Evolutionary conservation across 2,329 filamentous ascomycete genomes (phyloP).

Genomic region (Herpotrichia juniperi): DNA sequence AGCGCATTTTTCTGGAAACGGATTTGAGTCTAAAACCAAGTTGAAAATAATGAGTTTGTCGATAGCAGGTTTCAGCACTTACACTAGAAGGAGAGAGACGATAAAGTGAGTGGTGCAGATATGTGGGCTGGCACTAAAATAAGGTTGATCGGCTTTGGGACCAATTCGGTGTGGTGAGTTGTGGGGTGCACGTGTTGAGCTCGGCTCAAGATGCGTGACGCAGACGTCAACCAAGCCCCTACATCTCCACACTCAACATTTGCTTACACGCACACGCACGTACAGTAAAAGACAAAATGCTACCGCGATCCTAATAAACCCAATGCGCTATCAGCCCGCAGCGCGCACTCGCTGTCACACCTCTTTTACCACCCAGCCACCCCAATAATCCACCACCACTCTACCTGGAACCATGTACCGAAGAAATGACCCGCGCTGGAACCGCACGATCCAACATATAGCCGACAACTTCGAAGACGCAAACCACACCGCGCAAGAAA

Average conservation of each 20-base stretch:
- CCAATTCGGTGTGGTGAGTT: conserved; percentile 5
- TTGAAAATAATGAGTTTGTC: too few species aligned
- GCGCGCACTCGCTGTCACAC: conserved; percentile 23
- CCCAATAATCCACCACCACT: conserved; percentile 15
- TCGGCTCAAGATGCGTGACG: too few species aligned
- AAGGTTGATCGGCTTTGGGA: not conserved
- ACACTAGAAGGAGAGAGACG: not conserved
- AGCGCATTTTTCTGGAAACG: conserved; percentile 48
- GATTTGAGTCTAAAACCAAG: not conserved
- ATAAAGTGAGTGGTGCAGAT: not conserved
- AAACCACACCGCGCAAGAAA: conserved; percentile 88
- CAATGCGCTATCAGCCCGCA: conserved; percentile 34
- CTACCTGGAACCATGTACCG: conserved; percentile 67
- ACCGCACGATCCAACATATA: conserved; percentile 92
- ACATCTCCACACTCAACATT: conserved; percentile 10
- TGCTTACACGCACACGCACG: conserved; percentile 8
- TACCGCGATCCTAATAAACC: conserved; percentile 9
- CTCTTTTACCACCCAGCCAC: conserved; percentile 13
- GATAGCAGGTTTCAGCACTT: not conserved
- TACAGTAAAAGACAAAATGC: conserved; percentile 4
- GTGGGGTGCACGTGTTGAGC: conserved; percentile 19
- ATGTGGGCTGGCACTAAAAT: not conserved
- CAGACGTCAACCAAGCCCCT: conserved; percentile 1
- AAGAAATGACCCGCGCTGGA: conserved; percentile 79
- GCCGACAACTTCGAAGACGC: conserved; percentile 88